phyloP scores from a whole-genome alignment of 106 monocot species.

The Hemerocallis citrina region DNA sequence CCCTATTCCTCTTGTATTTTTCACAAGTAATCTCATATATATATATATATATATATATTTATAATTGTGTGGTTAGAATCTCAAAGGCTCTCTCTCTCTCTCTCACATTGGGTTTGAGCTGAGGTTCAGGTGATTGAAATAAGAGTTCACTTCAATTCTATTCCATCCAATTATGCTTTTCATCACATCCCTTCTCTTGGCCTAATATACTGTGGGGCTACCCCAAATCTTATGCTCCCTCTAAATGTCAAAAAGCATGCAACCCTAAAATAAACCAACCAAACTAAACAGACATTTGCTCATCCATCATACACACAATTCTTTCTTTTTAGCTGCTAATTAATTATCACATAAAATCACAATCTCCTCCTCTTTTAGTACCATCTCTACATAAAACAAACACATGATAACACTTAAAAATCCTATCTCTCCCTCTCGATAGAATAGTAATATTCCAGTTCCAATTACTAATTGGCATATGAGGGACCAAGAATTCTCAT shows the following conservation, averaged over 20 bases:
- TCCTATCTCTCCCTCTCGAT: too few relatives aligned
- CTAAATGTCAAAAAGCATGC: slow-evolving; percentile 4
- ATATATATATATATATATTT: neutral
- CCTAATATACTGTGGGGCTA: slow-evolving; percentile 2
- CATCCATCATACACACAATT: too few relatives aligned
- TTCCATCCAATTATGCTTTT: too few relatives aligned
- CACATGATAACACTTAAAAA: too few relatives aligned
- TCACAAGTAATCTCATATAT: neutral
- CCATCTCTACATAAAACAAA: neutral
- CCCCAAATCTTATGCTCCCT: neutral
- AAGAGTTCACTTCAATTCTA: neutral
- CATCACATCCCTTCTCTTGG: neutral
- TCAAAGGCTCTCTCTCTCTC: neutral
- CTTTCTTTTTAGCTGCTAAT: neutral
- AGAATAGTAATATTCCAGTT: neutral
- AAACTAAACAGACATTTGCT: slow-evolving; percentile 10
- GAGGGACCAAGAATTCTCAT: too few relatives aligned
- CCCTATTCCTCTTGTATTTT: neutral
- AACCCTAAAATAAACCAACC: neutral
- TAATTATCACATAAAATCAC: neutral
- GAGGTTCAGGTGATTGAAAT: slow-evolving; percentile 7
- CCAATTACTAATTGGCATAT: too few relatives aligned
- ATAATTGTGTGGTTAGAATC: neutral
- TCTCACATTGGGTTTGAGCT: neutral
- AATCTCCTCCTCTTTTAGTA: neutral